phyloP scores from a whole-genome alignment of 495 filamentous ascomycete genomes.

The Evernia prunastri region DNA sequence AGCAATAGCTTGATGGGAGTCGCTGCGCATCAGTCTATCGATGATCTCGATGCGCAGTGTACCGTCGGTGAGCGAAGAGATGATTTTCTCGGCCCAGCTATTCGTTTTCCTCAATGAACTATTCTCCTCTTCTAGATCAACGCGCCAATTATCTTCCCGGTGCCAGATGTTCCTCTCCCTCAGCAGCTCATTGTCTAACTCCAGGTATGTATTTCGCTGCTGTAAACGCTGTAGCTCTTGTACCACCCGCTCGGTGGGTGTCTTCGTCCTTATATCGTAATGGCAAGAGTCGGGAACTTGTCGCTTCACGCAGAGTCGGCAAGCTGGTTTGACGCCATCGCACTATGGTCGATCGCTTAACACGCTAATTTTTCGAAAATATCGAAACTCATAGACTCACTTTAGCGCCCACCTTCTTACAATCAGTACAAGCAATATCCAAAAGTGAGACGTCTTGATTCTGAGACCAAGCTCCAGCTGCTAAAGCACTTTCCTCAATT shows the following conservation, averaged over 20 bases:
- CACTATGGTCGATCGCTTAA: slow-evolving; percentile 16
- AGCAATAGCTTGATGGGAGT: slow-evolving; percentile 31
- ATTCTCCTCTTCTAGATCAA: no score
- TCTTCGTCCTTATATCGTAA: slow-evolving; percentile 23
- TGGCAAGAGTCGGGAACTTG: slow-evolving; percentile 15
- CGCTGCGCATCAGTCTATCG: slow-evolving; percentile 28
- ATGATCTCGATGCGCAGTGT: slow-evolving; percentile 33
- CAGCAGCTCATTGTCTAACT: slow-evolving; percentile 13
- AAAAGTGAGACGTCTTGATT: no score
- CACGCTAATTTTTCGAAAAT: background rate
- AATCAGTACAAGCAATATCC: slow-evolving; percentile 30
- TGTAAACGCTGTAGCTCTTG: slow-evolving; percentile 22
- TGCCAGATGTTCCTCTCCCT: slow-evolving; percentile 29
- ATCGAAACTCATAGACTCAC: slow-evolving; percentile 7
- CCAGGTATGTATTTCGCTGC: slow-evolving; percentile 14
- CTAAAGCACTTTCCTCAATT: no score
- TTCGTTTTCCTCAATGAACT: no score
- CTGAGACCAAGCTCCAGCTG: slow-evolving; percentile 4
- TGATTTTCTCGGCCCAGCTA: slow-evolving; percentile 32
- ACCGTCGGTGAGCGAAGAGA: slow-evolving; percentile 29
- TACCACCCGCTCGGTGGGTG: slow-evolving; percentile 20
- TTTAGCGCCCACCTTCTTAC: slow-evolving; percentile 30
- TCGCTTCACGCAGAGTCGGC: slow-evolving; percentile 19
- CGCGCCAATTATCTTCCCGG: no score
- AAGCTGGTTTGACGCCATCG: slow-evolving; percentile 20